phyloP scores from a whole-genome alignment of 108 stramenopile genomes.

The Nitzschia sp. region DNA sequence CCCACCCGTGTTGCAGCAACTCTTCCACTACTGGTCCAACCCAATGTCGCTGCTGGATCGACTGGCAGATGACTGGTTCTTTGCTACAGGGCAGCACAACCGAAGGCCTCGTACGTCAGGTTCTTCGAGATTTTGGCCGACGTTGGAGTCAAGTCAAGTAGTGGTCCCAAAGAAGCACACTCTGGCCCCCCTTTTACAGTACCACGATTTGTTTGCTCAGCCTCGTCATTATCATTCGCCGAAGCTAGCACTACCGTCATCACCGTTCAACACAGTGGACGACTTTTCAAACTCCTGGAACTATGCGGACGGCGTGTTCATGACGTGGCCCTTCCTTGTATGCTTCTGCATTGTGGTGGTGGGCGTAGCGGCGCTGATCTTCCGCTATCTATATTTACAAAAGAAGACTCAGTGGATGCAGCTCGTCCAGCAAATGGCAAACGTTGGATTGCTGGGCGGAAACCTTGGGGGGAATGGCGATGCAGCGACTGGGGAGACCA shows the following conservation, averaged over 20 bases:
- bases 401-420: constrained; percentile 33
- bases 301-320: constrained; percentile 24
- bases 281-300: not conserved
- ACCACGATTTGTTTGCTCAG: not conserved
- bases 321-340: constrained; percentile 30
- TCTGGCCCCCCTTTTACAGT: not conserved
- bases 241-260: not conserved
- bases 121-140: not conserved
- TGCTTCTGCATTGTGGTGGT: constrained; percentile 7
- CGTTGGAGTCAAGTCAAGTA: not conserved
- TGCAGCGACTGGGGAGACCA: too few species aligned
- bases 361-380: constrained; percentile 5
- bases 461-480: too few species aligned
- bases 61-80: constrained; percentile 9
- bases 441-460: not conserved
- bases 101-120: not conserved
- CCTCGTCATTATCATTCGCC: not conserved
- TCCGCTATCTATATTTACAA: constrained; percentile 24
- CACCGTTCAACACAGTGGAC: not conserved
- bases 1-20: not conserved
- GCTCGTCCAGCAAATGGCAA: not conserved
- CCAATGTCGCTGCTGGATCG: constrained; percentile 1
- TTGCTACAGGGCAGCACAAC: not conserved
- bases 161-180: not conserved
- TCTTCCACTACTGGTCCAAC: not conserved